A percentile compares a stretch with the other conserved stretches of the same genome.
These are phyloP conservation scores for Elsinoe fawcettii DNA, from an alignment of 2,329 filamentous ascomycete species.

Conservation along the genomic window DNA sequence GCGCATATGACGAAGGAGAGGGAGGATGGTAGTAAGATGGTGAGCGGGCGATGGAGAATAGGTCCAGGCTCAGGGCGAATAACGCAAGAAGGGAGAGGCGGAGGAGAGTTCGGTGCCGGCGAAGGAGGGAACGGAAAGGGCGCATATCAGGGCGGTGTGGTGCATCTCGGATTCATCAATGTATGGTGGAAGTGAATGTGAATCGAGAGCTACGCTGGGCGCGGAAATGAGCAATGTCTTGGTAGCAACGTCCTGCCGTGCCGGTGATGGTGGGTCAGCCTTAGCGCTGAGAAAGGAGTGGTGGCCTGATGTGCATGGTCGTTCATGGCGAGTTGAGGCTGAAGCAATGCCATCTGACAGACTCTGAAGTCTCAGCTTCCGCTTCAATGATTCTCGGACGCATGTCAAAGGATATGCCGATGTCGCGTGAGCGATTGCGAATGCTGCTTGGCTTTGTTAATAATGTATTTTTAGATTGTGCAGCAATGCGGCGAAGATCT, in stretches of 20 bases:
- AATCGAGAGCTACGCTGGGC: not conserved
- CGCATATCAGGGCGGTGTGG: not conserved
- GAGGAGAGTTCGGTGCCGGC: not conserved
- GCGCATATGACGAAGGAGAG: not conserved
- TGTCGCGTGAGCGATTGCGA: not conserved
- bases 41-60: not conserved
- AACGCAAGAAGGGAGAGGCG: not conserved
- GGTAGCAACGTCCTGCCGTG: not conserved
- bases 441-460: conserved; percentile 1
- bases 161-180: not conserved
- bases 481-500: not conserved
- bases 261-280: no score
- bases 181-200: not conserved
- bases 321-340: no score
- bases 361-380: no score
- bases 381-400: not conserved
- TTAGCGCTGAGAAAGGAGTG: no score
- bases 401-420: not conserved
- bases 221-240: not conserved
- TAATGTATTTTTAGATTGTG: not conserved
- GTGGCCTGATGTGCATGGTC: no score
- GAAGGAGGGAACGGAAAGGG: not conserved
- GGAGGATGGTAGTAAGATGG: not conserved
- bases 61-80: not conserved
- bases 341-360: no score